These are phyloP conservation scores for Pilobolus umbonatus DNA, from an alignment of 192 early-diverging fungal species.

Conservation along the genomic window DNA sequence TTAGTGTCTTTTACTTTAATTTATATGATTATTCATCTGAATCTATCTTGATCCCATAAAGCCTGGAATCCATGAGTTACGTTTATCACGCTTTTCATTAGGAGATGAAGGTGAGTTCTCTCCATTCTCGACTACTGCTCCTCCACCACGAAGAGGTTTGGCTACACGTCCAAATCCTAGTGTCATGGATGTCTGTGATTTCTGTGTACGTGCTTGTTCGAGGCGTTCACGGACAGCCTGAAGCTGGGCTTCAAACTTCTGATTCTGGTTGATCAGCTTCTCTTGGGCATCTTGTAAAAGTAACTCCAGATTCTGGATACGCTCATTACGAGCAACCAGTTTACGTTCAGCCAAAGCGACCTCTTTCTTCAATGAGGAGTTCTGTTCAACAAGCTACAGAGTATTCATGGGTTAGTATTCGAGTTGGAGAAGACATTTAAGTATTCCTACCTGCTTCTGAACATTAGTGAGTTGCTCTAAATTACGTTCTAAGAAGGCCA, in stretches of 20 bases:
- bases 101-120: conserved; percentile 23
- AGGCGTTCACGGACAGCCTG: conserved; percentile 71
- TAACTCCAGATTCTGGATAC: conserved; percentile 85
- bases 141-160: conserved; percentile 87
- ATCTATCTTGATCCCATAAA: conserved; percentile 25
- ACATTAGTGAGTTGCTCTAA: conserved; percentile 94
- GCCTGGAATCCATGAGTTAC: conserved; percentile 35
- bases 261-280: conserved; percentile 73
- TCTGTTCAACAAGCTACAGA: conserved; percentile 85
- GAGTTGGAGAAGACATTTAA: too few species aligned
- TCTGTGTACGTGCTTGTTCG: conserved; percentile 66
- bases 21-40: too few species aligned
- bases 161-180: conserved; percentile 59
- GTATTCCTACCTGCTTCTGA: conserved; percentile 67
- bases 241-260: conserved; percentile 81
- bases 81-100: conserved; percentile 25
- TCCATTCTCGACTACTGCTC: conserved; percentile 11
- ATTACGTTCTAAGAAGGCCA: conserved; percentile 97
- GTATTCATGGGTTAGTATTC: background rate
- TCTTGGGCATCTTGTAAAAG: conserved; percentile 81
- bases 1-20: too few species aligned
- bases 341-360: conserved; percentile 86
- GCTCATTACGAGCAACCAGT: conserved; percentile 86
- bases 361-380: conserved; percentile 94
- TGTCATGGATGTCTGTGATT: conserved; percentile 33